These are phyloP conservation scores for Stellera chamaejasme DNA, from an alignment of 345 rosid genomes.

Conservation along the genomic window DNA sequence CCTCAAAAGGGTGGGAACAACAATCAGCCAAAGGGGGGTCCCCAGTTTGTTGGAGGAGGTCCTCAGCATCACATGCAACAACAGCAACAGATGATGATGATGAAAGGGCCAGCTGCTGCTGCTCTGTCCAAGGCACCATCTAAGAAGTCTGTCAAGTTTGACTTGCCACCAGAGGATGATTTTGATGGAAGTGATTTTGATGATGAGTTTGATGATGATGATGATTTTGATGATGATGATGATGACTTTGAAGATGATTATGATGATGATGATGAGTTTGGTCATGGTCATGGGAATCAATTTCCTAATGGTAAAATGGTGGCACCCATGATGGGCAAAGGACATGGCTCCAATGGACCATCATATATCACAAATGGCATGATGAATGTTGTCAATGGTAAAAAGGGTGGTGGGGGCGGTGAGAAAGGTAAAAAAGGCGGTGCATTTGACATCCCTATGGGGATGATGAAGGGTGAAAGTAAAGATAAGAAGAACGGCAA, in stretches of 20 bases:
- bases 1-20: slow-evolving; percentile 37
- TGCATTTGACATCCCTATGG: slow-evolving; percentile 46
- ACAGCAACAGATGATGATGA: slow-evolving; percentile 42
- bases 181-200: slow-evolving; percentile 37
- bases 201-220: slow-evolving; percentile 27
- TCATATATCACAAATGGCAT: slow-evolving; percentile 20
- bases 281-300: slow-evolving; percentile 34
- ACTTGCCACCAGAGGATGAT: slow-evolving; percentile 39
- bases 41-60: slow-evolving; percentile 24
- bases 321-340: slow-evolving; percentile 26
- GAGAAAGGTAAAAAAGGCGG: slow-evolving; percentile 33
- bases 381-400: slow-evolving; percentile 35
- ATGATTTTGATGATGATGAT: slow-evolving; percentile 31
- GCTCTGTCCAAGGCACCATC: slow-evolving; percentile 15
- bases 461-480: slow-evolving; percentile 30
- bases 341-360: slow-evolving; percentile 30
- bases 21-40: slow-evolving; percentile 28
- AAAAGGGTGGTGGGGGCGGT: slow-evolving; percentile 26
- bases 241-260: slow-evolving; percentile 32
- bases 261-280: slow-evolving; percentile 37
- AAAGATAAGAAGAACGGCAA: slow-evolving; percentile 32
- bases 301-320: slow-evolving; percentile 36
- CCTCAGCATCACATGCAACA: slow-evolving; percentile 35
- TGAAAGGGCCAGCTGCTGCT: slow-evolving; percentile 33
- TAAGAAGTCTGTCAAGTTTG: slow-evolving; percentile 65